phyloP scores from a whole-genome alignment of 2,329 filamentous ascomycete species.

The Pseudogymnoascus sp. region DNA sequence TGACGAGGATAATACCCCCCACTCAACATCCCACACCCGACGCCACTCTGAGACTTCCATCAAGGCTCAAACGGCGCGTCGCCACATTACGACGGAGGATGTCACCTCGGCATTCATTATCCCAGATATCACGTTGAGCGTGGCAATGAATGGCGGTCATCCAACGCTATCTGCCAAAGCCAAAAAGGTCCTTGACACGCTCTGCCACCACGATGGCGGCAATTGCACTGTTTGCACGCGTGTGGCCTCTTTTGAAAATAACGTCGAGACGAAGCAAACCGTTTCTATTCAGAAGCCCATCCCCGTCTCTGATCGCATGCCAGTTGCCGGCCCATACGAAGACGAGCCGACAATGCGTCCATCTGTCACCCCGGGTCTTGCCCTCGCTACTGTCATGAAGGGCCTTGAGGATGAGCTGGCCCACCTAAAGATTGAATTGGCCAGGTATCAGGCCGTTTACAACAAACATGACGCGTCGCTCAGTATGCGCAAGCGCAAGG shows the following conservation, averaged over 20 bases:
- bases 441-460: conserved; percentile 52
- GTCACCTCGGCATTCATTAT: conserved; percentile 52
- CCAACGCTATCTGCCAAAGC: conserved; percentile 44
- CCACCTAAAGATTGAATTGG: conserved; percentile 65
- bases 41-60: conserved; percentile 24
- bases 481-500: conserved; percentile 54
- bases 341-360: conserved; percentile 54
- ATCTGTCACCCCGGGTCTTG: conserved; percentile 20
- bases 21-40: conserved; percentile 17
- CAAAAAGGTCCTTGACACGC: conserved; percentile 42
- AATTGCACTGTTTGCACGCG: conserved; percentile 51
- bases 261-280: conserved; percentile 38
- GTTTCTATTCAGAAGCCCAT: conserved; percentile 55
- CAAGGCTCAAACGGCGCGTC: conserved; percentile 29
- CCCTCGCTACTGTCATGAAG: conserved; percentile 75
- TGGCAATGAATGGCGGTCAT: conserved; percentile 29
- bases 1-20: neutral
- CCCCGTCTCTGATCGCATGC: conserved; percentile 54
- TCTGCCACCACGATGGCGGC: conserved; percentile 46
- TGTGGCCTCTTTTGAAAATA: conserved; percentile 37
- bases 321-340: conserved; percentile 33
- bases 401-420: conserved; percentile 69
- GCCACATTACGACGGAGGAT: conserved; percentile 36
- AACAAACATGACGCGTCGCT: conserved; percentile 57
- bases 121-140: conserved; percentile 48